Evolutionary conservation across 345 rosid genomes (phyloP), one percentile per base, ranked within the genome.

Genomic region (Alliaria petiolata): DNA sequence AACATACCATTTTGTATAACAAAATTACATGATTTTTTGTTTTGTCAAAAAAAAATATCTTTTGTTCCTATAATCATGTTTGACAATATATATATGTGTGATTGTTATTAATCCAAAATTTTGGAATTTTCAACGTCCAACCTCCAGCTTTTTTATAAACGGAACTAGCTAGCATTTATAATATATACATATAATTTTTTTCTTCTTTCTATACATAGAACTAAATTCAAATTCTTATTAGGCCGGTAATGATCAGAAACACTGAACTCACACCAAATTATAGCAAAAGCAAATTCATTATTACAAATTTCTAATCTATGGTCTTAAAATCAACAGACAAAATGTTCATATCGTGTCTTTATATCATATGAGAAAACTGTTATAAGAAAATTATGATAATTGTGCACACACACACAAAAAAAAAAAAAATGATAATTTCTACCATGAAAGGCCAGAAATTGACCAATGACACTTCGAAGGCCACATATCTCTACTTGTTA

Each of bases 401-500:
- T n/a, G n/a, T n/a, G n/a, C n/a, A n/a, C n/a, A n/a, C n/a, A n/a
- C n/a, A n/a, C n/a, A n/a, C n/a, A n/a, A n/a, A n/a, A n/a, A n/a
- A n/a, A n/a, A n/a, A n/a, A n/a, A n/a, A n/a, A n/a, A n/a, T n/a
- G n/a, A n/a, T n/a, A n/a, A n/a, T 2, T 36, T 40, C 34, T 63
- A 16, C 15, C 55, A 53, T 33, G 63, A 7, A 62, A 53, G 17
- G 55, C 20, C 25, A 43, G 33, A 64, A 45, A 65, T 45, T 44
- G 76, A 72, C 68, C 15, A 50, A 4, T 22, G 51, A 65, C 59
- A 65, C 17, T 39, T 31, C 6, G 68, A 74, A 50, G 22, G 68
- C 72, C 54, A 74, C 78, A 53, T 50, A 59, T 50, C 55, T 31
- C 72, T 74, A 59, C 62, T 59, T 74, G 62, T 74, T 67, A 50